phyloP scores from a whole-genome alignment of 2,329 filamentous ascomycete genomes.

The Dothidotthia symphoricarpi region DNA sequence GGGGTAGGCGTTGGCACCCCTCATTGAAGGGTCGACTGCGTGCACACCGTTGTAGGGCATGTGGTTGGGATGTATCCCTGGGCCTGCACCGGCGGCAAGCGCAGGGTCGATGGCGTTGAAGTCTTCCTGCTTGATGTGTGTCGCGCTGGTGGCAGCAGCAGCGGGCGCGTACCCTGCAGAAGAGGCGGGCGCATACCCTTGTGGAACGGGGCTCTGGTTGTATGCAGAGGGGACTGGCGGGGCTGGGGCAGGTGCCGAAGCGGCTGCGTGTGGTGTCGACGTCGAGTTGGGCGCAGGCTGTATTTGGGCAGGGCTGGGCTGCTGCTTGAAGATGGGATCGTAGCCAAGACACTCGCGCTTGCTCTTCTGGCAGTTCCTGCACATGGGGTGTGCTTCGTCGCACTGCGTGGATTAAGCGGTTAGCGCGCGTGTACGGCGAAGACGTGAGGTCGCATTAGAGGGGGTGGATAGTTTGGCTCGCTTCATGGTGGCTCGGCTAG shows the following conservation, averaged over 20 bases:
- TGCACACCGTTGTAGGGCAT: conserved; percentile 35
- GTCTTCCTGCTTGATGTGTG: conserved; percentile 51
- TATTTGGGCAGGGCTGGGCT: conserved; percentile 66
- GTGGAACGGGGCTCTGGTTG: conserved; percentile 41
- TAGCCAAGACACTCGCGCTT: conserved; percentile 85
- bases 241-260: conserved; percentile 32
- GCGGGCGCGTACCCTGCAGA: conserved; percentile 42
- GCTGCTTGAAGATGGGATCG: conserved; percentile 81
- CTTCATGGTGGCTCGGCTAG: conserved; percentile 43
- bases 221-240: conserved; percentile 38
- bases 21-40: conserved; percentile 33
- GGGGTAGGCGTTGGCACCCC: conserved; percentile 21
- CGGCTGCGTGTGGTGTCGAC: conserved; percentile 34
- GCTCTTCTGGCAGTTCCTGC: conserved; percentile 85
- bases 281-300: conserved; percentile 63
- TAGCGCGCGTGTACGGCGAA: conserved; percentile 20
- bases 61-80: conserved; percentile 30
- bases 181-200: conserved; percentile 47
- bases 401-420: conserved; percentile 60
- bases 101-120: conserved; percentile 65
- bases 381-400: conserved; percentile 91
- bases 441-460: conserved; percentile 34
- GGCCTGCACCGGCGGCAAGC: conserved; percentile 50
- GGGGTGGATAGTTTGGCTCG: conserved; percentile 34
- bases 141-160: conserved; percentile 36